These are phyloP conservation scores for Petrea volubilis DNA, from an alignment of 257 asterid genomes.

Conservation along the genomic window DNA sequence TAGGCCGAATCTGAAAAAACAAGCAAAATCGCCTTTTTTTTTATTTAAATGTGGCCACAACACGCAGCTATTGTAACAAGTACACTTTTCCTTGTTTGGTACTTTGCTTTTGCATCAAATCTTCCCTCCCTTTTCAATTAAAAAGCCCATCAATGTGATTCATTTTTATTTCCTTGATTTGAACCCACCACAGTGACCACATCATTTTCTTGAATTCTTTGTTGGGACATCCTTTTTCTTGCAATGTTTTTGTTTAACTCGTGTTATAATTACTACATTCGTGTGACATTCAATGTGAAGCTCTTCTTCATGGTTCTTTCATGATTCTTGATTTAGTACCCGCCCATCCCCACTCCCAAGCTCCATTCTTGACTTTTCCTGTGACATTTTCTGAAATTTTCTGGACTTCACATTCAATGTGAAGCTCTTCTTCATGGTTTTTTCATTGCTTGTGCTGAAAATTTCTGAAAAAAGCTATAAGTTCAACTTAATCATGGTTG, in stretches of 20 bases:
- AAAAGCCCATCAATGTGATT: conserved; percentile 39
- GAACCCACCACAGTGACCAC: conserved; percentile 14
- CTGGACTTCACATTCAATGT: conserved; percentile 54
- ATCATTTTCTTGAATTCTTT: conserved; percentile 15
- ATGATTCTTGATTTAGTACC: conserved; percentile 34
- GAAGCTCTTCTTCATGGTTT: conserved; percentile 44
- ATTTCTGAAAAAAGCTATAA: conserved; percentile 26
- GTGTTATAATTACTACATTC: conserved; percentile 15
- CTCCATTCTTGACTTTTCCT: conserved; percentile 40
- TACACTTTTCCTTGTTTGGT: conserved; percentile 32
- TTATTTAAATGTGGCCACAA: conserved; percentile 22
- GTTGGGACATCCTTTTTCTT: neutral
- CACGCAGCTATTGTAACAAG: conserved; percentile 28
- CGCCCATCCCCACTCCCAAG: conserved; percentile 16
- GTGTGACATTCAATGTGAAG: conserved; percentile 48
- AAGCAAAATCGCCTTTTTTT: conserved; percentile 44
- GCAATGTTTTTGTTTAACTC: neutral
- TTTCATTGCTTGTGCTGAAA: conserved; percentile 29
- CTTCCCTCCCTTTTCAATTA: conserved; percentile 65
- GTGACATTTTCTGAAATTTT: conserved; percentile 20
- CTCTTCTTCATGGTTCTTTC: conserved; percentile 45
- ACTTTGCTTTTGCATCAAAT: conserved; percentile 69
- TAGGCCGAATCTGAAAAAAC: conserved; percentile 33
- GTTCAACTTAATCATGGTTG: conserved; percentile 17
- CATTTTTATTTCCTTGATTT: conserved; percentile 29